Evolutionary conservation across 1,284 basidiomycete species (phyloP).

Genomic region (Cutaneotrichosporon cavernicola): DNA sequence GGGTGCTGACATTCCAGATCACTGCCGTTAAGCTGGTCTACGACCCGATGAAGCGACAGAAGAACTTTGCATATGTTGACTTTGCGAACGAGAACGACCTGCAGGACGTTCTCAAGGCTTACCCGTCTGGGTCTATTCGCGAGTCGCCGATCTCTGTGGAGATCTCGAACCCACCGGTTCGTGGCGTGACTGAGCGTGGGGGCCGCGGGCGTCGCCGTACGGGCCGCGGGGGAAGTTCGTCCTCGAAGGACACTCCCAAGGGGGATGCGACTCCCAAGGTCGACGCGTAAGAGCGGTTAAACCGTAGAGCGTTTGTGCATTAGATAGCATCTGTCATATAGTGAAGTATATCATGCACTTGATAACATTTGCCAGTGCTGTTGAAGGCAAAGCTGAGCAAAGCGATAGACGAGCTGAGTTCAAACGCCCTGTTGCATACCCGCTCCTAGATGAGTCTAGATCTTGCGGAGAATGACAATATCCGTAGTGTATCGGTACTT

Average conservation of each 20-base stretch:
- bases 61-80: constrained; percentile 69
- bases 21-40: constrained; percentile 64
- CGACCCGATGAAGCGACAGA: constrained; percentile 52
- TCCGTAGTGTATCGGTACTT: constrained; percentile 42
- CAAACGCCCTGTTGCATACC: too few relatives aligned
- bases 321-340: constrained; percentile 22
- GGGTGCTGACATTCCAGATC: constrained; percentile 58
- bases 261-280: constrained; percentile 16
- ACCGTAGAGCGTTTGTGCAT: constrained; percentile 16
- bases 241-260: constrained; percentile 22
- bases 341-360: constrained; percentile 16
- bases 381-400: background rate
- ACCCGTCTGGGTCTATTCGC: constrained; percentile 57
- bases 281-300: constrained; percentile 16
- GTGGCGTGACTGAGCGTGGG: constrained; percentile 29
- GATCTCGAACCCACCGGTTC: constrained; percentile 50
- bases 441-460: background rate
- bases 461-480: constrained; percentile 36
- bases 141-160: constrained; percentile 52
- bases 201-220: constrained; percentile 57
- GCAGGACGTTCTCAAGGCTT: constrained; percentile 70
- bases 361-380: constrained; percentile 3
- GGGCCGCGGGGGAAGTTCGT: constrained; percentile 30
- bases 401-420: background rate
- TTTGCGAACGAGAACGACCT: constrained; percentile 80